Percentiles rank a stretch among this genome's conserved stretches.
phyloP scores from a whole-genome alignment of 306 rosid species.

The Fragaria nilgerrensis region DNA sequence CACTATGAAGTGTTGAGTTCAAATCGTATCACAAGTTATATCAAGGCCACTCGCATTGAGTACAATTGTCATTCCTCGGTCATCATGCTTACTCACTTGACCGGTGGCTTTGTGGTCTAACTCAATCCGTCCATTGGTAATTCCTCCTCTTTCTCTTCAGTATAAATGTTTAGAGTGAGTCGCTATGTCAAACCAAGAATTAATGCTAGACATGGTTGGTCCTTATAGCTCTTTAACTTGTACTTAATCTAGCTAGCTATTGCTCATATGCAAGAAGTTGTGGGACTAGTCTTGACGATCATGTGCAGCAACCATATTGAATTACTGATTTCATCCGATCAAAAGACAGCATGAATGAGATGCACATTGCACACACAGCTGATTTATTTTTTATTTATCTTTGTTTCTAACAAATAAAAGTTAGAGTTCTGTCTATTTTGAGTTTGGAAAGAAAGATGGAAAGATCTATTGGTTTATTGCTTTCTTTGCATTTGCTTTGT shows the following conservation, averaged over 20 bases:
- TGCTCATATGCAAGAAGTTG: too few relatives aligned
- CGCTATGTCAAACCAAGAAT: neutral
- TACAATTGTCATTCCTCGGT: neutral
- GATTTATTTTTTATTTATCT: too few relatives aligned
- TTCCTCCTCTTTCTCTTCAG: neutral
- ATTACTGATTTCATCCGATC: neutral
- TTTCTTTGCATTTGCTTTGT: too few relatives aligned
- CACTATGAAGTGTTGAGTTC: neutral
- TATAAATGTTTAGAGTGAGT: neutral
- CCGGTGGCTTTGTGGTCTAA: neutral
- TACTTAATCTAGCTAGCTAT: too few relatives aligned
- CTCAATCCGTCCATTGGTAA: neutral
- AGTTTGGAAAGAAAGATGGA: too few relatives aligned
- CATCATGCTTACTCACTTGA: neutral
- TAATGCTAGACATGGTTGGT: neutral
- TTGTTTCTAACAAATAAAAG: too few relatives aligned
- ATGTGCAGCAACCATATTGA: neutral
- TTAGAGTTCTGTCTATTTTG: too few relatives aligned
- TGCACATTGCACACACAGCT: neutral
- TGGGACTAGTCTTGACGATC: neutral
- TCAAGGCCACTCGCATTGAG: neutral
- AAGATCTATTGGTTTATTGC: too few relatives aligned
- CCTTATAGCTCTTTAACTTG: too few relatives aligned
- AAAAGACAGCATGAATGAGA: neutral
- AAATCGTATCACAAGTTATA: accelerated